These are phyloP conservation scores for Petunia hybrid DNA, from an alignment of 305 asterid genomes.

Conservation along the genomic window DNA sequence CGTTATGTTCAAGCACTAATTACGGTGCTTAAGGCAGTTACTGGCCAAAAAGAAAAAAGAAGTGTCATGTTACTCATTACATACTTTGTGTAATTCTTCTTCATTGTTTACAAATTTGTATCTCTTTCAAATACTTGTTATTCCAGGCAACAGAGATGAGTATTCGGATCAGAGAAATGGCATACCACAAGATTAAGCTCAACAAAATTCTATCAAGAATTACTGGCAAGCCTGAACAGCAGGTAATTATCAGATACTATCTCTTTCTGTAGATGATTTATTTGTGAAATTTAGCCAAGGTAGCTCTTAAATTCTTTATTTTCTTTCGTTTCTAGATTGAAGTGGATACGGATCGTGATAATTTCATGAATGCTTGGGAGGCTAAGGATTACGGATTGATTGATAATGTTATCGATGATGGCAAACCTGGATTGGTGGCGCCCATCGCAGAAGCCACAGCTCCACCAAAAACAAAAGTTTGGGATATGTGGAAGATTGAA, in stretches of 20 bases:
- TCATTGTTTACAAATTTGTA: not conserved
- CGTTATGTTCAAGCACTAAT: not conserved
- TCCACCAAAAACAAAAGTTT: constrained; percentile 77
- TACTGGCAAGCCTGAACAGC: constrained; percentile 76
- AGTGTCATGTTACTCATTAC: not conserved
- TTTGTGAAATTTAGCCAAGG: constrained; percentile 3
- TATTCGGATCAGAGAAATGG: constrained; percentile 83
- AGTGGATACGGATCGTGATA: constrained; percentile 75
- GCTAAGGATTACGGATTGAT: constrained; percentile 87
- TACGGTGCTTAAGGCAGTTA: not conserved
- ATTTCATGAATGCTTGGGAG: constrained; percentile 91
- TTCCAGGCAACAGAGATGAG: constrained; percentile 77
- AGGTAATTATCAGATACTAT: constrained; percentile 54
- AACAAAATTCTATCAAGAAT: constrained; percentile 82
- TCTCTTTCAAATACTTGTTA: constrained; percentile 27
- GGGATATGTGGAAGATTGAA: constrained; percentile 69
- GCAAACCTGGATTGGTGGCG: constrained; percentile 90
- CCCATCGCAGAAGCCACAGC: constrained; percentile 63
- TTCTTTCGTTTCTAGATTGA: constrained; percentile 56
- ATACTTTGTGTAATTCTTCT: not conserved
- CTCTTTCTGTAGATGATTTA: constrained; percentile 16
- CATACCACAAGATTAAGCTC: constrained; percentile 74
- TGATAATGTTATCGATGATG: constrained; percentile 89
- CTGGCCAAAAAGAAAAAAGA: too few relatives aligned
- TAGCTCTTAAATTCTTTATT: not conserved